Evolutionary conservation across 495 filamentous ascomycete species (phyloP).

Genomic region (Penicillium diatomitis): DNA sequence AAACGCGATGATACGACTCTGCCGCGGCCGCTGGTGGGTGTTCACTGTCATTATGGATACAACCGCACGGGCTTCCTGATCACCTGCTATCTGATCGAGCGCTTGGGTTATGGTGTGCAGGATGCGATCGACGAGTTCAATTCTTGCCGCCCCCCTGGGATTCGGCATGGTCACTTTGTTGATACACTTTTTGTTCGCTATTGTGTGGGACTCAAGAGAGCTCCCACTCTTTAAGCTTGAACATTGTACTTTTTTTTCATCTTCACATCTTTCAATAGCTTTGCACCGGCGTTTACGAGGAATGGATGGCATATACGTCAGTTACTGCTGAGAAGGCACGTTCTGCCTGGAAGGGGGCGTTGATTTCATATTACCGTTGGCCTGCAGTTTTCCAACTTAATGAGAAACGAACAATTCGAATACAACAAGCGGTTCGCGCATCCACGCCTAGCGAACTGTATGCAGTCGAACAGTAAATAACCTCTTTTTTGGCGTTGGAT

Average conservation of each 20-base stretch:
- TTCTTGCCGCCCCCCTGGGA: conserved; percentile 64
- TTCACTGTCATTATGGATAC: conserved; percentile 94
- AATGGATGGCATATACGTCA: too few species aligned
- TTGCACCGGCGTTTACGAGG: conserved; percentile 9
- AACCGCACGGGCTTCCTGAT: conserved; percentile 89
- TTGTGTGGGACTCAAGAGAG: conserved; percentile 45
- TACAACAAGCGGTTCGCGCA: too few species aligned
- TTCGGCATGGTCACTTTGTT: conserved; percentile 82
- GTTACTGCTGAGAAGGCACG: too few species aligned
- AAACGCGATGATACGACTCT: conserved; percentile 36
- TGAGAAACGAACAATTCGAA: too few species aligned
- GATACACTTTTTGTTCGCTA: conserved; percentile 81
- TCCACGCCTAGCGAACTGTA: too few species aligned
- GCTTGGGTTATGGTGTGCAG: conserved; percentile 58
- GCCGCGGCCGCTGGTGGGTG: conserved; percentile 54
- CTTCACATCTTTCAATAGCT: conserved; percentile 2
- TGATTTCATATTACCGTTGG: too few species aligned
- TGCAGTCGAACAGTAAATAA: too few species aligned
- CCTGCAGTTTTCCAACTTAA: too few species aligned
- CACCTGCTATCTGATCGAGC: conserved; percentile 83
- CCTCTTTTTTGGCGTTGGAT: too few species aligned
- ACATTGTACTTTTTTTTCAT: too few species aligned
- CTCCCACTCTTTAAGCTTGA: conserved; percentile 34
- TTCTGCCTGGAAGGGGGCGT: too few species aligned
- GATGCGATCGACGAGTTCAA: conserved; percentile 78